Percentiles rank a stretch among this genome's conserved stretches.
Evolutionary conservation across 169 alveolate genomes (phyloP).

Genomic region (Besnoitia besnoiti): DNA sequence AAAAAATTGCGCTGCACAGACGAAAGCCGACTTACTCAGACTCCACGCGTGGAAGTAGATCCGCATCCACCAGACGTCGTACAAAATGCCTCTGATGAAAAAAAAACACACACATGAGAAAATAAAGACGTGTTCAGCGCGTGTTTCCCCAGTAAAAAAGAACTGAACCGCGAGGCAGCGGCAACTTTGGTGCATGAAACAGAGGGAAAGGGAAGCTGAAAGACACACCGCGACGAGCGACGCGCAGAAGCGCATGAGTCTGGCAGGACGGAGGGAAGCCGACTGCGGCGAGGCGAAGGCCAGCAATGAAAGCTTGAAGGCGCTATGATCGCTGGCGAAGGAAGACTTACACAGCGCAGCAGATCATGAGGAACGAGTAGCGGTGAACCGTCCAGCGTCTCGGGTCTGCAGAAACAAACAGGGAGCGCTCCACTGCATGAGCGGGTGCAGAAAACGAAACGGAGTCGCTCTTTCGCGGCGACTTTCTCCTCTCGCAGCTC

Average conservation of each 20-base stretch:
- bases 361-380: slow-evolving; percentile 49
- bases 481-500: background rate
- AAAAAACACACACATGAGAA: background rate
- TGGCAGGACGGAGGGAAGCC: background rate
- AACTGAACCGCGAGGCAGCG: background rate
- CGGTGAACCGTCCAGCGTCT: slow-evolving; percentile 47
- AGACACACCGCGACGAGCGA: background rate
- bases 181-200: background rate
- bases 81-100: slow-evolving; percentile 22
- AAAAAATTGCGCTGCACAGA: too few relatives aligned
- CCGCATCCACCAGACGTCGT: slow-evolving; percentile 52
- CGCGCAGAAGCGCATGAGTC: background rate
- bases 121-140: background rate
- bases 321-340: background rate
- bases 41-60: slow-evolving; percentile 53
- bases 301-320: background rate
- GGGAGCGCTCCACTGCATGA: background rate
- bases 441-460: too few relatives aligned
- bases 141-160: background rate
- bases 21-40: background rate
- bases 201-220: background rate
- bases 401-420: slow-evolving; percentile 27
- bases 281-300: background rate
- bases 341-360: slow-evolving; percentile 18
- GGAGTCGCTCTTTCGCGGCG: too few relatives aligned